Evolutionary conservation across 768 basidiomycete genomes (phyloP).

Genomic region (Auriscalpium microsporum): DNA sequence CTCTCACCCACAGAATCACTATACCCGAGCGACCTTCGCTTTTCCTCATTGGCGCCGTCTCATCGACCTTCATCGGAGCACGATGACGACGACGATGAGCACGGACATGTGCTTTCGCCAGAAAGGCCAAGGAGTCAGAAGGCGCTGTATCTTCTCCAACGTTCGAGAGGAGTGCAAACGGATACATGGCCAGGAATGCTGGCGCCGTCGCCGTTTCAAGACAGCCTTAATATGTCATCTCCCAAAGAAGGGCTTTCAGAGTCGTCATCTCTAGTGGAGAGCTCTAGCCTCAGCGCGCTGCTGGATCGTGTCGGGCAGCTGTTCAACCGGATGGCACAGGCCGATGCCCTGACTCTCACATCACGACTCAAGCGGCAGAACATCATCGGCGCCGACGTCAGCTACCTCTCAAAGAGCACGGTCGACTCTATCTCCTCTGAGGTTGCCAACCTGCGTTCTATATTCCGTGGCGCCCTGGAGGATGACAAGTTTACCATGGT

Average conservation of each 20-base stretch:
- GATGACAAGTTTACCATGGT: constrained; percentile 56
- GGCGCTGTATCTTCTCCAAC: neutral
- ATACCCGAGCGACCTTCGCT: constrained; percentile 21
- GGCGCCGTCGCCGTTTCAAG: constrained; percentile 17
- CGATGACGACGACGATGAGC: constrained; percentile 3
- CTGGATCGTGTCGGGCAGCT: constrained; percentile 59
- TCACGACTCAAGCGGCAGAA: constrained; percentile 88
- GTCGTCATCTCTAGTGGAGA: constrained; percentile 61
- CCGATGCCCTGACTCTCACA: constrained; percentile 82
- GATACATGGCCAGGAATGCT: constrained; percentile 33
- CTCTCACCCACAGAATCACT: constrained; percentile 34
- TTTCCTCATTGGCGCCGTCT: constrained; percentile 13
- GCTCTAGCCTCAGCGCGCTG: constrained; percentile 42
- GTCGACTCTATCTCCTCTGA: constrained; percentile 70
- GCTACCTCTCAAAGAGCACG: constrained; percentile 78
- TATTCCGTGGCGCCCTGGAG: constrained; percentile 68
- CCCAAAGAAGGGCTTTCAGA: constrained; percentile 62
- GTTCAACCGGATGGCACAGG: constrained; percentile 54
- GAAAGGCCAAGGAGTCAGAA: neutral
- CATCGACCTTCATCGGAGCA: constrained; percentile 18
- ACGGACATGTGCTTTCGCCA: neutral
- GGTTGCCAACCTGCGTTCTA: constrained; percentile 52
- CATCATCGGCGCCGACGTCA: constrained; percentile 75
- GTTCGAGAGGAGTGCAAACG: constrained; percentile 54
- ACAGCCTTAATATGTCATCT: constrained; percentile 31